These are phyloP conservation scores for Herpotrichia juniperi DNA, from an alignment of 2,329 filamentous ascomycete species.

Conservation along the genomic window DNA sequence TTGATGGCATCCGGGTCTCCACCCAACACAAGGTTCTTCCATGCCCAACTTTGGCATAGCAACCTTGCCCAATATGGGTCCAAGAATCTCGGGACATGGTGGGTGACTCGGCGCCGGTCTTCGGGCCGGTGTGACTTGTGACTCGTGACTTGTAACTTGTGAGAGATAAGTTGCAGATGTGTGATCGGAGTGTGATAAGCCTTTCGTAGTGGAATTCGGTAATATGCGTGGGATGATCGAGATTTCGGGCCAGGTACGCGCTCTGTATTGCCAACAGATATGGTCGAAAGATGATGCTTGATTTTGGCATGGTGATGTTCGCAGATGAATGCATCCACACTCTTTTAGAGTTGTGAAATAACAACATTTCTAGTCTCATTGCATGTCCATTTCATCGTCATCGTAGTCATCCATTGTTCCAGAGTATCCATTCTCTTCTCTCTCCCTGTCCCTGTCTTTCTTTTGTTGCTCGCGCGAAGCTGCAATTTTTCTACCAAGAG, in stretches of 20 bases:
- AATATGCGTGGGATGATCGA: background rate
- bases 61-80: background rate
- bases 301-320: background rate
- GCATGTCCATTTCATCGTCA: slow-evolving; percentile 54
- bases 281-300: background rate
- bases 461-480: slow-evolving; percentile 78
- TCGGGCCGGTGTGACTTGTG: slow-evolving; percentile 11
- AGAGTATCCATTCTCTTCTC: slow-evolving; percentile 60
- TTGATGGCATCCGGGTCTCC: background rate
- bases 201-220: background rate
- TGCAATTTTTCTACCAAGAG: slow-evolving; percentile 70
- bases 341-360: background rate
- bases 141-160: too few relatives aligned
- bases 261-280: background rate
- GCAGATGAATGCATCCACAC: background rate
- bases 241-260: background rate
- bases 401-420: slow-evolving; percentile 66
- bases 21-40: slow-evolving; percentile 1
- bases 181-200: slow-evolving; percentile 8
- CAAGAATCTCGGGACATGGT: background rate
- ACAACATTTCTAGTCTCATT: slow-evolving; percentile 11
- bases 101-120: background rate
- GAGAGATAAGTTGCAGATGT: slow-evolving; percentile 11
- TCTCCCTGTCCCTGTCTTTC: slow-evolving; percentile 77
- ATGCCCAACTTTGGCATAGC: background rate